Percentiles rank a stretch among this genome's conserved stretches.
Conservation (phyloP, 2,329 filamentous ascomycete genomes). For the Talaromyces sp. region DNA sequence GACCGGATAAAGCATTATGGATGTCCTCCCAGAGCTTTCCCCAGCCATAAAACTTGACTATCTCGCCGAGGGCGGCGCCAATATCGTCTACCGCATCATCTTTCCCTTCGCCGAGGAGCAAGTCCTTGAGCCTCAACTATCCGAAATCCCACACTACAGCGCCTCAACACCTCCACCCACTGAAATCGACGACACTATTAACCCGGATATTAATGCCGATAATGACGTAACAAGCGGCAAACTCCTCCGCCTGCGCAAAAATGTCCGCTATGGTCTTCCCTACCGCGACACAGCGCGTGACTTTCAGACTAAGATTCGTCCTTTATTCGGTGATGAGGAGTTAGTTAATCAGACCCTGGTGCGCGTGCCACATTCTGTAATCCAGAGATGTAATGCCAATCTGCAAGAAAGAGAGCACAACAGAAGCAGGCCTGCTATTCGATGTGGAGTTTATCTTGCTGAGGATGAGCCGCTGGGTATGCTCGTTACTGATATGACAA, state of each 20-base stretch:
- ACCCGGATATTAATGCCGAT: not conserved
- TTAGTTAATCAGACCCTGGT: conserved; percentile 58
- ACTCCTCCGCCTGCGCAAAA: conserved; percentile 61
- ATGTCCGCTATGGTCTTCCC: conserved; percentile 49
- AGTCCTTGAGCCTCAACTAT: conserved; percentile 14
- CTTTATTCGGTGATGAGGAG: conserved; percentile 54
- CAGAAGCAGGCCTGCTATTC: conserved; percentile 46
- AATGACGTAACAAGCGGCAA: conserved; percentile 37
- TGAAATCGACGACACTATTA: conserved; percentile 19
- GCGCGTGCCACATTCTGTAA: conserved; percentile 41
- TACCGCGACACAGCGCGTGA: conserved; percentile 48
- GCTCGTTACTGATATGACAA: conserved; percentile 71
- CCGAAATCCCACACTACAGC: conserved; percentile 26
- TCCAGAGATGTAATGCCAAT: conserved; percentile 53
- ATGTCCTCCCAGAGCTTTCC: conserved; percentile 34
- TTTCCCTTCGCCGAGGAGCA: conserved; percentile 25
- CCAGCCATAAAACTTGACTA: conserved; percentile 40
- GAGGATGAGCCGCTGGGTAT: conserved; percentile 61
- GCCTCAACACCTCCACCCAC: conserved; percentile 21
- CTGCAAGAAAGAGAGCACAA: conserved; percentile 50
- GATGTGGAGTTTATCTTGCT: conserved; percentile 51
- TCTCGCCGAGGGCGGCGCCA: conserved; percentile 69
- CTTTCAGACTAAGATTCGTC: conserved; percentile 45
- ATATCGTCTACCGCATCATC: conserved; percentile 66
- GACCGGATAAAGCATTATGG: not conserved